Conservation (phyloP, 768 basidiomycete genomes). For the Auriscalpium microsporum region DNA sequence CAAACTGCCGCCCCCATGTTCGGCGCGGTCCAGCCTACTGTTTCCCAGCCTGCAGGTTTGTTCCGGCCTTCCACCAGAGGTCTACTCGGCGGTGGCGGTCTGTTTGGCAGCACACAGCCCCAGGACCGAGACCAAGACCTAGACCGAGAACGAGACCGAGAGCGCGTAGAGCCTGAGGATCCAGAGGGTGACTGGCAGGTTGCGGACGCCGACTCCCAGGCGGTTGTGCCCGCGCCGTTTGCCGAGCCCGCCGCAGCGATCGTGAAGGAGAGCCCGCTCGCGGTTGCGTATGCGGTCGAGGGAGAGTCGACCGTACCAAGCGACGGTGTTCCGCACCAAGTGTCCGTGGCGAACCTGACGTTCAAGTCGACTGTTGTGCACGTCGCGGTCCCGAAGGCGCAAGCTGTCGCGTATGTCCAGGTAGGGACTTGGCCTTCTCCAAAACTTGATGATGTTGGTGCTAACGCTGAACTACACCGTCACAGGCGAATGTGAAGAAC, state of each 20-base stretch:
- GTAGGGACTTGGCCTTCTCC: conserved; percentile 24
- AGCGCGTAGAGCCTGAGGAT: background rate
- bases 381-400: conserved; percentile 41
- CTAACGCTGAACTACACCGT: conserved; percentile 22
- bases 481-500: conserved; percentile 38
- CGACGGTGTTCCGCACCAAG: conserved; percentile 47
- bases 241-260: conserved; percentile 30
- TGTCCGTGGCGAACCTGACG: conserved; percentile 39
- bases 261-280: conserved; percentile 45
- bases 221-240: background rate
- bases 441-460: background rate
- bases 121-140: too few relatives aligned
- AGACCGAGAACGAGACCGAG: too few relatives aligned
- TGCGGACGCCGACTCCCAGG: background rate
- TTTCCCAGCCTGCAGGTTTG: too few relatives aligned
- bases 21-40: too few relatives aligned
- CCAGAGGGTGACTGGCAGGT: background rate
- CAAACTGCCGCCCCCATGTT: too few relatives aligned
- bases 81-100: too few relatives aligned
- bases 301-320: conserved; percentile 43
- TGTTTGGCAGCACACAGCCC: too few relatives aligned
- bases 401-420: conserved; percentile 37
- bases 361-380: conserved; percentile 39
- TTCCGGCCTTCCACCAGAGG: too few relatives aligned
- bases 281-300: conserved; percentile 42